Conservation (phyloP, 1,284 basidiomycete species). For the Afroboletus lepidellus region DNA sequence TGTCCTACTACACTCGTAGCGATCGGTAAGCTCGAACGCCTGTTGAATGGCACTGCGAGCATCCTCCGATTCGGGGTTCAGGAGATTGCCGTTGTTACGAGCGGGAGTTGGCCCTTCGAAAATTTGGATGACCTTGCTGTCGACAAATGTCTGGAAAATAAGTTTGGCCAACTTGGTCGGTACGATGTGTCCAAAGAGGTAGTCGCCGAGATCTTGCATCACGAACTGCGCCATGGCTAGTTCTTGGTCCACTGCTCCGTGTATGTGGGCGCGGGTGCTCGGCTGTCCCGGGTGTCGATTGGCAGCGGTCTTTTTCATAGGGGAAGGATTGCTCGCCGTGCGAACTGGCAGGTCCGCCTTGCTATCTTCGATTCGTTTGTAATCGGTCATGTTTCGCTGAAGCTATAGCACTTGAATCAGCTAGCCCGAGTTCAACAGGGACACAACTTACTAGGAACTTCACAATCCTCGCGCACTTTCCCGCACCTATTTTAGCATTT, state of each 20-base stretch:
- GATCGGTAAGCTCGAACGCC: neutral
- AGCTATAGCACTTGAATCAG: neutral
- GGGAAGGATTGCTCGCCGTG: neutral
- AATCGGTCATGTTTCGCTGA: constrained; percentile 11
- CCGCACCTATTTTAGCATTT: neutral
- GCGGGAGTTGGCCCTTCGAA: neutral
- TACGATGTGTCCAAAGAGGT: constrained; percentile 12
- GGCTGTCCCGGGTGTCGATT: constrained; percentile 4
- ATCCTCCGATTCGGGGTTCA: neutral
- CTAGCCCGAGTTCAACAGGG: no score
- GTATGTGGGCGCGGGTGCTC: neutral
- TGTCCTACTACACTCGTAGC: neutral
- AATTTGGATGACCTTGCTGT: neutral
- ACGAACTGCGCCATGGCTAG: constrained; percentile 5
- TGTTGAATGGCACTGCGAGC: neutral
- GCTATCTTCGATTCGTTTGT: neutral
- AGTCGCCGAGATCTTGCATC: constrained; percentile 10
- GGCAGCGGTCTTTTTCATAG: constrained; percentile 1
- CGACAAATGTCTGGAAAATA: constrained; percentile 1
- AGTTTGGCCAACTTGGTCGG: constrained; percentile 2
- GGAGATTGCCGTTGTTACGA: neutral
- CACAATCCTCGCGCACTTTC: neutral
- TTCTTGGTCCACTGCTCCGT: constrained; percentile 8
- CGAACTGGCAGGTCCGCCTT: neutral
- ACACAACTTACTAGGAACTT: constrained; percentile 4